These are phyloP conservation scores for Boechera stricta DNA, from an alignment of 345 rosid species.

Conservation along the genomic window DNA sequence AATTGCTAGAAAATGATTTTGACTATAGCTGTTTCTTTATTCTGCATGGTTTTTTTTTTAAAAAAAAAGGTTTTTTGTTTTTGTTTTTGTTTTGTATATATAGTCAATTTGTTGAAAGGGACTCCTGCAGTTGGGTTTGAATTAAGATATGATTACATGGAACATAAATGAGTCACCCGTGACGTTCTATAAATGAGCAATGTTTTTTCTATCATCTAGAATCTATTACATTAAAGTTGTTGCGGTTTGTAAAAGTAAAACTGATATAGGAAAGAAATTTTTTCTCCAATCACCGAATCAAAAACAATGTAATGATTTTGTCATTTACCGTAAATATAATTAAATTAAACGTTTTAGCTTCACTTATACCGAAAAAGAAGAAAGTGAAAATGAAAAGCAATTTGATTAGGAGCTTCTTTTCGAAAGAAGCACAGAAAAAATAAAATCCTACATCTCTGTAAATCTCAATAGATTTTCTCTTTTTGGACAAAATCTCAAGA, in stretches of 20 bases:
- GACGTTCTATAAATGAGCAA: constrained; percentile 12
- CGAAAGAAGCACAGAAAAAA: not conserved
- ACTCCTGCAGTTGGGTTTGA: constrained; percentile 16
- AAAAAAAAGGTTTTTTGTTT: not conserved
- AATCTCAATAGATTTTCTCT: not conserved
- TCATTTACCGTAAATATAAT: not conserved
- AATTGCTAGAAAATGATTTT: not conserved
- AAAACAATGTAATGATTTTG: constrained; percentile 11
- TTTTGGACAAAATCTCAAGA: not conserved
- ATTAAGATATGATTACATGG: constrained; percentile 28
- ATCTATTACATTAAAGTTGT: not conserved
- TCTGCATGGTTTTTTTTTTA: not conserved
- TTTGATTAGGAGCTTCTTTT: constrained; percentile 32
- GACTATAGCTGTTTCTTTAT: not conserved
- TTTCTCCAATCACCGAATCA: not conserved
- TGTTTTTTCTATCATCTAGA: not conserved
- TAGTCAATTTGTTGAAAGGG: constrained; percentile 23
- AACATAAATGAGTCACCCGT: constrained; percentile 32
- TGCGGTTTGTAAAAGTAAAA: not conserved
- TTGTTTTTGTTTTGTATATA: not conserved
- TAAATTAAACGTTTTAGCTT: not conserved
- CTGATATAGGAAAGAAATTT: not conserved
- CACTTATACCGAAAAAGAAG: constrained; percentile 38
- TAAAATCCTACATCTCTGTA: not conserved
- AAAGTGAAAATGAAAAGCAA: constrained; percentile 43